Base-by-base conservation (phyloP, 1,284 basidiomycete genomes). In the Melanopsichium pennsylvanicum region DNA sequence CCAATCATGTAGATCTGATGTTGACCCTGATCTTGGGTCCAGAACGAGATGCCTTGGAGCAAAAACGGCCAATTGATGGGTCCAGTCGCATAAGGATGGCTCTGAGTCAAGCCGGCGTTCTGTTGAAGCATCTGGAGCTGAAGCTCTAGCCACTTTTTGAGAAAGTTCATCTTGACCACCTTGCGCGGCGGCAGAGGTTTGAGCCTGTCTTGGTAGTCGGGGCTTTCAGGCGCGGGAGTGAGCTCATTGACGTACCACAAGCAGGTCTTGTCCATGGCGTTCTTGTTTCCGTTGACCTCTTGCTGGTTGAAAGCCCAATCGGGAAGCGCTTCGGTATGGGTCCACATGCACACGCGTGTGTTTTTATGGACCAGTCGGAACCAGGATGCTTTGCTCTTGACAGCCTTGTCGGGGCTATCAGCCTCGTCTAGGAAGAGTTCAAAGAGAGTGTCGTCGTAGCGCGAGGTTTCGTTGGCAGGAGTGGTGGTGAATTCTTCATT, bases 21-120 rank as follows among this genome's bases (percentile, higher is more conserved):
- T 76, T 91, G 88, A 15, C 85, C 85, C 12, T 89, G 88, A 66
- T 86, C 88, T 74, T 68, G 60, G 1, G 95, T 97, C 96, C 96
- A 99, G 86, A 98, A 98, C 76, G 91, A 93, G 82, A 99, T 97
- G 43, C 96, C 96, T 62, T 86, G 90, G 27, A 97, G 83, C 41
- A 94, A 86, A 87, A 98, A 97, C 1, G 96, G 96, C 96, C 96
- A 99, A 80, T 96, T 94, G 83, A 97, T 89, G 1, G 96, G 94
- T 12, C 86, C 86, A 57, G 90, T 91, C 1, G 94, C 93, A 80
- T 98, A 99, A 33, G 96, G 96, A 81, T 99, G 96, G 11, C 89
- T 90, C 16, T 92, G 89, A 19, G 93, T 97, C 51, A 99, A 85
- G 15, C 93, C 94, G 11, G 93, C 92, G 78, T 99, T 99, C 84